Evolutionary conservation across 225 moss, liverwort and hornwort species (phyloP), one percentile per base, ranked within the genome.

Genomic region (Anthoceros angustus): DNA sequence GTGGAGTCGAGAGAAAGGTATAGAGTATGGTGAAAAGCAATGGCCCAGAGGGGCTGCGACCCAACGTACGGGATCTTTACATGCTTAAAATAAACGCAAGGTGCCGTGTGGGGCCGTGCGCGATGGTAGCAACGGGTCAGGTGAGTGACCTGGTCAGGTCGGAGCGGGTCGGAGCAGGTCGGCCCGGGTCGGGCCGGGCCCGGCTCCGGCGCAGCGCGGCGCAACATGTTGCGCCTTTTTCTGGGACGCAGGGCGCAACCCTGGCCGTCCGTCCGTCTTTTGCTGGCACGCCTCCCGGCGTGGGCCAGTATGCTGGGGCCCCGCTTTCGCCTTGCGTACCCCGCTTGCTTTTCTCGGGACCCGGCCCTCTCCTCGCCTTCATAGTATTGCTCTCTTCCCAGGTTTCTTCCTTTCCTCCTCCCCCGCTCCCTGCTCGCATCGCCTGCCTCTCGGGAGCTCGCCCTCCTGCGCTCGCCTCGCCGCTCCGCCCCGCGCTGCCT

Each of bases 251-350:
- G n/a, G n/a, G n/a, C n/a, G n/a, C 43, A 45, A 14, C 9, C 43
- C 43, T 8, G 43, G 43, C 43, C 43, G 9, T 14, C 43, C 49
- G 49, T 50, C 49, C 49, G 49, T 14, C 16, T 50, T 50, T 50
- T 5, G 49, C 49, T 50, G 49, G 49, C 49, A 50, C 49, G 49
- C 49, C 49, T 50, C 10, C 49, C 49, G 49, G 49, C 49, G 49
- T 50, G 49, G 49, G 49, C 10, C 49, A 14, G 49, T 50, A 50
- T 14, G 16, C 4, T 14, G 16, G 6, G 8, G 20, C 16, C 16
- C 49, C 49, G 20, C 20, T 20, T 50, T 14, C 16, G 49, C 49
- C 7, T 50, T 50, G 49, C 49, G 49, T 50, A 50, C 16, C 16
- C 49, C 49, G 49, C 49, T 50, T 50, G 49, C 49, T 50, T 50